Conservation (phyloP, 2,329 filamentous ascomycete genomes). For the Knufia petricola region DNA sequence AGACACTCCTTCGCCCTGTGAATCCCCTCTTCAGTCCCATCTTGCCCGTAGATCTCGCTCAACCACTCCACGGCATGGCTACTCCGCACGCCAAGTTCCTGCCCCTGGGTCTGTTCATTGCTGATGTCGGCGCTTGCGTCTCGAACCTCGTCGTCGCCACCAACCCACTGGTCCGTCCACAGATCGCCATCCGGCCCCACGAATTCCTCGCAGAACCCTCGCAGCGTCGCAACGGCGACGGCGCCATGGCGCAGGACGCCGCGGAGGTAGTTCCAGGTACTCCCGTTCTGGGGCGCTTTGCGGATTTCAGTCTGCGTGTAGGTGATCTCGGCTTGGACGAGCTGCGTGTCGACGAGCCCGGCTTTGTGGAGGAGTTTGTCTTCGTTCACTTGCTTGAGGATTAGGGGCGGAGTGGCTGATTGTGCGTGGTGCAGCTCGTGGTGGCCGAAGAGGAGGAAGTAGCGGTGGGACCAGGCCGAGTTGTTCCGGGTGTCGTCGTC, state of each 20-base stretch:
- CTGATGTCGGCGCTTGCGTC: constrained; percentile 10
- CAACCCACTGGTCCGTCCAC: constrained; percentile 28
- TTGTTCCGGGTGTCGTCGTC: constrained; percentile 84
- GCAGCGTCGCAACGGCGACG: constrained; percentile 39
- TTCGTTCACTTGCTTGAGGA: constrained; percentile 43
- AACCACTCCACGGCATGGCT: constrained; percentile 49
- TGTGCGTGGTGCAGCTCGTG: constrained; percentile 27
- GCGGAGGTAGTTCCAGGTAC: constrained; percentile 83
- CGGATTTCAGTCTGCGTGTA: constrained; percentile 65
- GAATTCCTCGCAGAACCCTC: constrained; percentile 46
- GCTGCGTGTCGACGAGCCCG: constrained; percentile 44
- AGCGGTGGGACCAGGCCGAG: constrained; percentile 94
- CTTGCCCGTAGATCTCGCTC: constrained; percentile 36
- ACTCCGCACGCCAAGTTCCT: constrained; percentile 41
- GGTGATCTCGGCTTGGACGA: constrained; percentile 64
- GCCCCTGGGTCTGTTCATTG: constrained; percentile 9
- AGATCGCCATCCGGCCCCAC: constrained; percentile 35
- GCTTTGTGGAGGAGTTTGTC: constrained; percentile 52
- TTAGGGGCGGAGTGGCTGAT: neutral
- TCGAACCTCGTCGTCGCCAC: constrained; percentile 25
- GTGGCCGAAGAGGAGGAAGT: constrained; percentile 74
- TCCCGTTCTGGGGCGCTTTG: constrained; percentile 84
- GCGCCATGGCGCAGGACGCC: constrained; percentile 63
- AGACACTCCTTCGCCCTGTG: constrained; percentile 60
- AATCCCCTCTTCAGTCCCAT: constrained; percentile 35